Percentiles rank a stretch among this genome's conserved stretches.
Conservation (phyloP, 495 filamentous ascomycete species). For the Neurospora sp. region DNA sequence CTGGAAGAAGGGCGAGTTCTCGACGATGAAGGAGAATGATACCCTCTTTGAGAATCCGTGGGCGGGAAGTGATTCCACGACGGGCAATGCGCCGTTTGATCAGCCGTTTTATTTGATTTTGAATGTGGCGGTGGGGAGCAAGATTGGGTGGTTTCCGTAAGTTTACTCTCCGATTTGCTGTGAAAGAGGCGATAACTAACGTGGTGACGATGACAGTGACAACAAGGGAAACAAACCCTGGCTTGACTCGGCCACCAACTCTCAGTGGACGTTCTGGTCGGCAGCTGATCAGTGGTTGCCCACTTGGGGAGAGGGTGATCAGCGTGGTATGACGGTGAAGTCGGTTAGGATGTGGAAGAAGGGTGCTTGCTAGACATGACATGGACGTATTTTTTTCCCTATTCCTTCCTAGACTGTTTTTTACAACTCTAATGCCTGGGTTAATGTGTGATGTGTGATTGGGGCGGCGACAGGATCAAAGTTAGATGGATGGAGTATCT, state of each 20-base stretch:
- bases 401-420: background rate
- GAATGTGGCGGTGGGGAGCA: constrained; percentile 55
- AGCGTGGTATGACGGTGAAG: constrained; percentile 46
- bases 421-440: background rate
- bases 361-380: background rate
- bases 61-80: constrained; percentile 1
- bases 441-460: background rate
- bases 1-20: constrained; percentile 49
- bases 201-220: constrained; percentile 25
- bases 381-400: background rate
- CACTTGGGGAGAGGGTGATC: constrained; percentile 44
- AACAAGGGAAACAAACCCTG: constrained; percentile 50
- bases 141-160: constrained; percentile 51
- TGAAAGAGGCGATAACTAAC: background rate
- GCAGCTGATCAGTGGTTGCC: constrained; percentile 47
- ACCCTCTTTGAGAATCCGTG: constrained; percentile 43
- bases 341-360: constrained; percentile 41
- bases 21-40: constrained; percentile 41
- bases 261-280: constrained; percentile 49
- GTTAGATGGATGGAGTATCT: background rate
- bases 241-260: constrained; percentile 43
- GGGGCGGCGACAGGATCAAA: background rate
- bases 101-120: constrained; percentile 58
- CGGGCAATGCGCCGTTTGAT: constrained; percentile 51
- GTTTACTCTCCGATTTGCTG: background rate